A percentile compares a stretch with the other conserved stretches of the same genome.
Conservation (phyloP, 345 rosid species). For the Arabidopsis suecica region DNA sequence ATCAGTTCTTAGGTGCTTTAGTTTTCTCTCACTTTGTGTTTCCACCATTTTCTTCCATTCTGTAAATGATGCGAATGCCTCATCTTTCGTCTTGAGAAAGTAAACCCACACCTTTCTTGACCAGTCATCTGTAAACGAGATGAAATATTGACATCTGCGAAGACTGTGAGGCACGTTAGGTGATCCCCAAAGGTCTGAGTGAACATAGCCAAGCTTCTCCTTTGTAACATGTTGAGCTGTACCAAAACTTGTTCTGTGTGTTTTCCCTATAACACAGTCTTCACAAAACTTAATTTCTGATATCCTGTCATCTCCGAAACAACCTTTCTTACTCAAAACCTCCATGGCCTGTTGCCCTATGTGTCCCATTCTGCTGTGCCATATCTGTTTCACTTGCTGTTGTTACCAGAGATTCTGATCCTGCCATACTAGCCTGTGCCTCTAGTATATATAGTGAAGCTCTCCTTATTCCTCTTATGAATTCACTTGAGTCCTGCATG, state of each 20-base stretch:
- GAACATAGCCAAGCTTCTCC: not conserved
- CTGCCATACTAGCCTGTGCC: too few species aligned
- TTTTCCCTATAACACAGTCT: not conserved
- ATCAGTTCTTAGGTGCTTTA: not conserved
- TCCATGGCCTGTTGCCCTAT: not conserved
- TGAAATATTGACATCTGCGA: not conserved
- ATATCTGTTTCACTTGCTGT: too few species aligned
- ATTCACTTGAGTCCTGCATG: too few species aligned
- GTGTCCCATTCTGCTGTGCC: not conserved
- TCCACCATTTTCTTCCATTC: not conserved
- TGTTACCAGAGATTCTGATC: too few species aligned
- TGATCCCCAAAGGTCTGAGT: not conserved
- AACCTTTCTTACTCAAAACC: not conserved
- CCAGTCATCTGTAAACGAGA: not conserved
- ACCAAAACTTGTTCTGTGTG: not conserved
- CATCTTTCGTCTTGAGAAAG: not conserved
- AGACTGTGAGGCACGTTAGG: not conserved
- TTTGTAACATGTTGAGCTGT: not conserved
- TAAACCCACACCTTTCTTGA: not conserved
- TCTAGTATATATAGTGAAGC: too few species aligned
- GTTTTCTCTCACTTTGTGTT: not conserved
- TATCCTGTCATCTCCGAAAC: not conserved
- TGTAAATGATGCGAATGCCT: not conserved
- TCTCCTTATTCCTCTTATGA: too few species aligned
- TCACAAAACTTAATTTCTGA: not conserved